These are phyloP conservation scores for Komagataella populi DNA, from an alignment of 805 yeast genomes.

Conservation along the genomic window DNA sequence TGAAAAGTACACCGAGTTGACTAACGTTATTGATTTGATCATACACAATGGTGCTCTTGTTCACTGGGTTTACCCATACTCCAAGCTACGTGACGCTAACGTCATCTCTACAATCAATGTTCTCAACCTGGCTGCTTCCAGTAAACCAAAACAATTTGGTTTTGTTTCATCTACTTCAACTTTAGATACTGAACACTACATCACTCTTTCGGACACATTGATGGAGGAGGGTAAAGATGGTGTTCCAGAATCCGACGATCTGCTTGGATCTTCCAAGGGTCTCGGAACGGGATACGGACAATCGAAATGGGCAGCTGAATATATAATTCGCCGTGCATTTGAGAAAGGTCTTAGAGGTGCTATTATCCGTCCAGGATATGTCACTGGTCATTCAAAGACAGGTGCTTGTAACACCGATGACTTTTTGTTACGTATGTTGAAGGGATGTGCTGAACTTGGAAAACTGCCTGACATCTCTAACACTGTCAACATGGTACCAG, in stretches of 20 bases:
- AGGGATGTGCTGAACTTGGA: slow-evolving; percentile 87
- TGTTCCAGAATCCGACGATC: slow-evolving; percentile 69
- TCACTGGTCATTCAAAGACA: slow-evolving; percentile 69
- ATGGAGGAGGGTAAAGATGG: slow-evolving; percentile 56
- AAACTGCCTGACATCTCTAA: slow-evolving; percentile 75
- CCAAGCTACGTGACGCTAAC: slow-evolving; percentile 82
- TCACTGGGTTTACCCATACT: slow-evolving; percentile 96
- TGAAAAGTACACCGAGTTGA: slow-evolving; percentile 42
- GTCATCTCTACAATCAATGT: slow-evolving; percentile 82
- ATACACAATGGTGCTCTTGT: slow-evolving; percentile 97
- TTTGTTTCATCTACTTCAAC: slow-evolving; percentile 96
- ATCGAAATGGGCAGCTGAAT: slow-evolving; percentile 95
- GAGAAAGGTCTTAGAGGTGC: slow-evolving; percentile 77
- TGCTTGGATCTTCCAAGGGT: slow-evolving; percentile 71
- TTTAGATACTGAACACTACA: slow-evolving; percentile 72
- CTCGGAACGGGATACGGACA: slow-evolving; percentile 94
- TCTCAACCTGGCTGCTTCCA: slow-evolving; percentile 59
- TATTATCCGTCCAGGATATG: slow-evolving; percentile 91
- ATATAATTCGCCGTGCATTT: slow-evolving; percentile 80
- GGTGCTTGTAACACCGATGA: slow-evolving; percentile 96
- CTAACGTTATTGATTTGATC: slow-evolving; percentile 58
- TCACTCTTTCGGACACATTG: slow-evolving; percentile 61
- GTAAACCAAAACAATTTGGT: slow-evolving; percentile 74
- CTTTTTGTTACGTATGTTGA: slow-evolving; percentile 84
- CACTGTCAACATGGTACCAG: slow-evolving; percentile 93